Evolutionary conservation across 2,329 filamentous ascomycete genomes (phyloP).

Genomic region (Xylariaceae sp.): DNA sequence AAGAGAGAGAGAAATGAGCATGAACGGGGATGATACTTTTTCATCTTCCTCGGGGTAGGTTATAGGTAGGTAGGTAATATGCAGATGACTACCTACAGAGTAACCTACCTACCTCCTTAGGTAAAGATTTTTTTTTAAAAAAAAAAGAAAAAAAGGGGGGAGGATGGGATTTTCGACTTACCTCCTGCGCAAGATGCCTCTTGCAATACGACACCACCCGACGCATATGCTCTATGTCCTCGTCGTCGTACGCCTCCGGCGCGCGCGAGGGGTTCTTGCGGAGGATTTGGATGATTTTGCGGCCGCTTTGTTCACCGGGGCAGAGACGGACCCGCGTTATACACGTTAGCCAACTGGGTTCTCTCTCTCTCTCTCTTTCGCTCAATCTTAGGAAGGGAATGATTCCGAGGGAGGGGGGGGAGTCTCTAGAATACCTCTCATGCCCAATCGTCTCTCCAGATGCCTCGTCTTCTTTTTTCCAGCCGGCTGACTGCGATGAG

Average conservation of each 20-base stretch:
- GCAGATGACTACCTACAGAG: too few relatives aligned
- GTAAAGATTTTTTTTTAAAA: too few relatives aligned
- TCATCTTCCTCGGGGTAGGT: too few relatives aligned
- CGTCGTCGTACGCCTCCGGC: conserved; percentile 43
- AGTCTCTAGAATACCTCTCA: conserved; percentile 27
- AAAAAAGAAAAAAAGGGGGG: too few relatives aligned
- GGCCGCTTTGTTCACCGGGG: conserved; percentile 36
- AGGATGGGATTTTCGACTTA: neutral
- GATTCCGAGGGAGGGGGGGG: neutral
- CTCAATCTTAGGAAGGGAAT: neutral
- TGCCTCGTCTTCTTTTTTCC: conserved; percentile 43
- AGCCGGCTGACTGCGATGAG: conserved; percentile 46
- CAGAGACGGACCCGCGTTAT: too few relatives aligned
- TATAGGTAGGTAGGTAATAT: too few relatives aligned
- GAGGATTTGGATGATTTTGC: conserved; percentile 52
- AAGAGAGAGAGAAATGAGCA: too few relatives aligned
- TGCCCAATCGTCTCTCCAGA: conserved; percentile 54
- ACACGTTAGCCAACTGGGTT: too few relatives aligned
- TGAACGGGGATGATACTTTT: too few relatives aligned
- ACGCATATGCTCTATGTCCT: conserved; percentile 46
- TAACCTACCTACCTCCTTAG: too few relatives aligned
- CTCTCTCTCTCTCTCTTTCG: too few relatives aligned
- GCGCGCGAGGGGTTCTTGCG: conserved; percentile 50
- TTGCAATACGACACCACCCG: conserved; percentile 53
- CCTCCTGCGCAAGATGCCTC: conserved; percentile 54